These are phyloP conservation scores for Bolboschoenus planiculmis DNA, from an alignment of 176 grass and related monocot genomes.

Conservation along the genomic window DNA sequence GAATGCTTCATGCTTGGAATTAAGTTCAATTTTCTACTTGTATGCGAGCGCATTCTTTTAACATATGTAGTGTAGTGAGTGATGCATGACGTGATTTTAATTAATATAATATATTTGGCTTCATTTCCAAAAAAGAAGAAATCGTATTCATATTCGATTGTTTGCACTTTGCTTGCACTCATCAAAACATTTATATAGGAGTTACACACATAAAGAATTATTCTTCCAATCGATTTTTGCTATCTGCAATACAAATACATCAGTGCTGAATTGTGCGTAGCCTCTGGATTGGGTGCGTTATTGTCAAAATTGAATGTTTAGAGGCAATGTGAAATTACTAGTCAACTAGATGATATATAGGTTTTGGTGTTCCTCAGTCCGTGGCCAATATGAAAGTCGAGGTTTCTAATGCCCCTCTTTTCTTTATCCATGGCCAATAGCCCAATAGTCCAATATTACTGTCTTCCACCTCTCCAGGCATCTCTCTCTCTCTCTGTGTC, in stretches of 20 bases:
- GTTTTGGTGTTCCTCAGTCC: not conserved
- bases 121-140: not conserved
- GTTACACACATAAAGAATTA: not conserved
- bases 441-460: no score
- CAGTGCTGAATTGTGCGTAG: not conserved
- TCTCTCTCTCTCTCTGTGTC: not conserved
- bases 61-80: no score
- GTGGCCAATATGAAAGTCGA: not conserved
- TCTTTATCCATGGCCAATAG: no score
- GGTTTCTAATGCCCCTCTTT: no score
- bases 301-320: not conserved
- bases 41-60: not conserved
- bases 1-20: no score
- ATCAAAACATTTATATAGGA: not conserved
- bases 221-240: not conserved
- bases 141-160: no score
- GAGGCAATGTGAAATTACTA: not conserved
- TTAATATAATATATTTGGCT: not conserved
- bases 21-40: not conserved
- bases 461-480: no score
- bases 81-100: not conserved
- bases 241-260: not conserved
- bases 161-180: not conserved
- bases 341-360: not conserved
- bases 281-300: not conserved